These are phyloP conservation scores for Fusarium fujikuroi DNA, from an alignment of 2,329 filamentous ascomycete species.

Conservation along the genomic window DNA sequence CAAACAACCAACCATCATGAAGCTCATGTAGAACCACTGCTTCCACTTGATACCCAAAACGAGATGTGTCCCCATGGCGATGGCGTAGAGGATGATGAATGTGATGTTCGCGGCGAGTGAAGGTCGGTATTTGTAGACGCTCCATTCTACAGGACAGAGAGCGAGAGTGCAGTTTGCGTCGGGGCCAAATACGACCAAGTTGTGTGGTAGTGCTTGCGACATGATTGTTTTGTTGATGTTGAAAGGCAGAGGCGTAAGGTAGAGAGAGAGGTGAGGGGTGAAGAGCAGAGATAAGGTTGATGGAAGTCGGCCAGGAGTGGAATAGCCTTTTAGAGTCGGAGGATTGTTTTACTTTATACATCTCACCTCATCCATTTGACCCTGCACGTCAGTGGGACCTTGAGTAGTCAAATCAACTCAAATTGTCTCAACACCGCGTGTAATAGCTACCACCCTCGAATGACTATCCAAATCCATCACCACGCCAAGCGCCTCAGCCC, in stretches of 20 bases:
- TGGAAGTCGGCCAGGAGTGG: background rate
- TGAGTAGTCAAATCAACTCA: background rate
- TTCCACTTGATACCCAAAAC: constrained; percentile 55
- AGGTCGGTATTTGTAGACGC: constrained; percentile 60
- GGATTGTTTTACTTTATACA: background rate
- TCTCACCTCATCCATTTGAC: background rate
- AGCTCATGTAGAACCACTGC: constrained; percentile 56
- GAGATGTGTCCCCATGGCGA: constrained; percentile 58
- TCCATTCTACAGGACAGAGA: constrained; percentile 57
- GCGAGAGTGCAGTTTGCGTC: constrained; percentile 61
- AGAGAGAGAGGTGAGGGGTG: background rate
- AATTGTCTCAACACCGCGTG: background rate
- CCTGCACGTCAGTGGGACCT: background rate
- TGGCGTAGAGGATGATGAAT: constrained; percentile 57
- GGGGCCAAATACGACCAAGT: constrained; percentile 55
- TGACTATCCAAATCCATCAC: background rate
- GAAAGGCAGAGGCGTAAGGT: too few species aligned
- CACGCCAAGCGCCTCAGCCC: constrained; percentile 21
- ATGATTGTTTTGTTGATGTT: constrained; percentile 7
- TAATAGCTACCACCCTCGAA: background rate
- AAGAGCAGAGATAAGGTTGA: background rate
- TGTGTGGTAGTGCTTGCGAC: constrained; percentile 12
- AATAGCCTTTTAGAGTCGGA: background rate
- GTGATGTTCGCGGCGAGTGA: constrained; percentile 54
- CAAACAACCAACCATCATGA: constrained; percentile 64